Evolutionary conservation across 306 rosid species (phyloP).

Genomic region (Cicer arietinum): DNA sequence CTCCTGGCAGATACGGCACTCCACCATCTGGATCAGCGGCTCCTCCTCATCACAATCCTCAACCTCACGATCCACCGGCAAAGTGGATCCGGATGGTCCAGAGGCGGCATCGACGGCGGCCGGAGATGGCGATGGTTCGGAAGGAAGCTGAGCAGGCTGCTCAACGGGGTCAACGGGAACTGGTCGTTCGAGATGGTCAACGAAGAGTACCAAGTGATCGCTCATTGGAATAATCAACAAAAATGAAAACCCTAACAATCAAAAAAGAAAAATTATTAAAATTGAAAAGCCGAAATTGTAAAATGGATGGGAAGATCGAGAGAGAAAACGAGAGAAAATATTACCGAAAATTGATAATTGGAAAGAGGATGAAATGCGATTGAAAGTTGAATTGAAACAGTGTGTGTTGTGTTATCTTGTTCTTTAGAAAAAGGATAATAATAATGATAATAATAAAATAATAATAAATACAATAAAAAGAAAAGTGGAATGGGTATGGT

Average conservation of each 20-base stretch:
- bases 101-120: conserved; percentile 30
- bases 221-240: conserved; percentile 57
- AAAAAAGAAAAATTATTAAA: not conserved
- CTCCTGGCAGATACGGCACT: conserved; percentile 98
- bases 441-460: too few species aligned
- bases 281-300: conserved; percentile 36
- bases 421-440: conserved; percentile 34
- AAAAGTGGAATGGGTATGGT: not conserved
- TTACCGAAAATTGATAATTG: conserved; percentile 39
- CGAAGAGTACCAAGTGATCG: conserved; percentile 81
- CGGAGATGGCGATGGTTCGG: conserved; percentile 42
- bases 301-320: conserved; percentile 46
- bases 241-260: conserved; percentile 41
- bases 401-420: conserved; percentile 23
- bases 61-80: conserved; percentile 35
- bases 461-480: conserved; percentile 23
- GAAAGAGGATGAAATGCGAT: not conserved
- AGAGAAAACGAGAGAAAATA: conserved; percentile 40
- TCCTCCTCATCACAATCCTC: conserved; percentile 64
- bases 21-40: conserved; percentile 75
- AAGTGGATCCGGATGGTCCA: conserved; percentile 49
- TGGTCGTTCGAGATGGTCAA: conserved; percentile 69
- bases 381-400: conserved; percentile 2
- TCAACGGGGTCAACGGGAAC: conserved; percentile 54
- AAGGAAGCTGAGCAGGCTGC: conserved; percentile 51